These are phyloP conservation scores for Paramyrothecium sp. DNA, from an alignment of 2,329 filamentous ascomycete species.

Conservation along the genomic window DNA sequence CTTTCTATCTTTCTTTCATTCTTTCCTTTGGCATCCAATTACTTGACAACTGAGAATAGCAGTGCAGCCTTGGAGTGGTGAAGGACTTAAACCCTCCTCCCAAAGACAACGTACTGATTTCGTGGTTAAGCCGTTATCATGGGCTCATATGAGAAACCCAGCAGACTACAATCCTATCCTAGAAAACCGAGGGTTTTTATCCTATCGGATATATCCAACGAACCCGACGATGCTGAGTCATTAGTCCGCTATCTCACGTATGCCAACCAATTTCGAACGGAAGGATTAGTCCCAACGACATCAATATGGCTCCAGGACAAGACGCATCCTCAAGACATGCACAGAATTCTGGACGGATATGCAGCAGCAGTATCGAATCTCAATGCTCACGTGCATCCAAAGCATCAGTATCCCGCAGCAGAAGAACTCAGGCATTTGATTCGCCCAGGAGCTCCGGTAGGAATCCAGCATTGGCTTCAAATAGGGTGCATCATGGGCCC, in stretches of 20 bases:
- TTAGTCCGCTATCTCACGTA: constrained; percentile 43
- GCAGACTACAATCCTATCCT: no score
- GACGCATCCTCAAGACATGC: constrained; percentile 39
- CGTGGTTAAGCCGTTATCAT: no score
- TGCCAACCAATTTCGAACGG: constrained; percentile 43
- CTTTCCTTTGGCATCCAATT: no score
- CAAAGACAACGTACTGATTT: no score
- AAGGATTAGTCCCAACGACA: constrained; percentile 43
- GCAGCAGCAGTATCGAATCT: constrained; percentile 43
- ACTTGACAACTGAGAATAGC: no score
- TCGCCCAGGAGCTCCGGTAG: constrained; percentile 31
- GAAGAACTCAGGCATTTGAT: constrained; percentile 33
- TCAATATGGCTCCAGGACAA: constrained; percentile 43
- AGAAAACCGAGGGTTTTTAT: constrained; percentile 36
- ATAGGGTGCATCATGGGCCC: background rate
- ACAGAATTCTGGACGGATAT: constrained; percentile 42
- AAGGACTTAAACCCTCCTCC: no score
- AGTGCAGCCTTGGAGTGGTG: no score
- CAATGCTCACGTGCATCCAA: constrained; percentile 43
- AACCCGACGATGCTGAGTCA: constrained; percentile 44
- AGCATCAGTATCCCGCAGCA: constrained; percentile 37
- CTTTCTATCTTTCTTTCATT: no score
- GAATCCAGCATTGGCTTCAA: background rate
- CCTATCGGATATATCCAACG: constrained; percentile 44
- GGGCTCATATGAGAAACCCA: no score